Evolutionary conservation across 805 yeast species (phyloP), one percentile per base, ranked within the genome.

Genomic region (Cyberlindnera veronae): DNA sequence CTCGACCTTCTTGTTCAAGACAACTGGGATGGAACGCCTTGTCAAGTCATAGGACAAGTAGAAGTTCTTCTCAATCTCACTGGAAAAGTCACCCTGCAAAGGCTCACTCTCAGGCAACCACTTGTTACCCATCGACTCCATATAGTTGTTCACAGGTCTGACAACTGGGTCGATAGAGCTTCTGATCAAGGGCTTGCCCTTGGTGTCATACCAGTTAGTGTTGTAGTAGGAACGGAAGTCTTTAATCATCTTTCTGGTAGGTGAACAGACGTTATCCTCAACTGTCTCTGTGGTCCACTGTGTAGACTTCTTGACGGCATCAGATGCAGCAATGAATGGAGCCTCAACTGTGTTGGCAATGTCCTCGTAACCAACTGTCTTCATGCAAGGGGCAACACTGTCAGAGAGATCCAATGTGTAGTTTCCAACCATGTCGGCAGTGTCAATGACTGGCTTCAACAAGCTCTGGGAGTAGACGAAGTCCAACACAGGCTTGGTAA

Each of bases 131-230:
- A 67, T 50, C 2, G 66, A 57, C 45, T 72, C 79, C 37, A 84
- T 58, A 24, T 68, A 63, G 26, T 69, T 62, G 62, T 84, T 87
- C 32, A 81, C 32, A 21, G 93, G 90, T 27, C 66, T 68, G 34
- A 84, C 64, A 11, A 81, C 26, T 4, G 85, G 81, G 58, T 82
- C 88, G 17, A 81, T 53, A 18, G 74, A 71, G n/a, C 81, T 68
- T 49, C 87, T 69, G 28, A 84, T 49, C 36, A 80, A 56, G 29
- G 85, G 83, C 53, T 76, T 77, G 18, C 87, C 87, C 22, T 77
- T 65, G 7, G 76, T 69, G 53, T 79, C 79, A 56, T 74, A 72
- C 29, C 77, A 53, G 23, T 74, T 67, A 34, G 71, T 64, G 54
- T 77, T 72, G 54, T 77, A 74, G 38, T 62, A 63, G 36, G 66